Evolutionary conservation across 768 basidiomycete species (phyloP), one percentile per base, ranked within the genome.

Genomic region (Hygrophorus russula): DNA sequence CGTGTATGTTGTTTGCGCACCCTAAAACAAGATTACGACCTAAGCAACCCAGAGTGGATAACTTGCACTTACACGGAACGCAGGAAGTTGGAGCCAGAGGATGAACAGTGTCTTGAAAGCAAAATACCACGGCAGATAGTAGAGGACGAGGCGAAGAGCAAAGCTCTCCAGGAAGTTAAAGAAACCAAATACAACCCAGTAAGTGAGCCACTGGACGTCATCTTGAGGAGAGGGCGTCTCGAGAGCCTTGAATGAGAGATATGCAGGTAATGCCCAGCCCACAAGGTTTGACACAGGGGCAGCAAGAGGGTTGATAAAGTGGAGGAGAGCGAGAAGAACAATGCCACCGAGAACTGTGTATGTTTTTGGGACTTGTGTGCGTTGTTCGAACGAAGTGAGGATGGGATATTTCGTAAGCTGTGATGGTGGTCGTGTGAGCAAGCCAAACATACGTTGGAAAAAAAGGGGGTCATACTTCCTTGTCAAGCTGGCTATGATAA

Each of bases 121-220:
- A 59, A 82, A 96, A 62, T 94, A 97, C 85, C 90, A 91, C 35
- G 92, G 88, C 53, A 92, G 57, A 58, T 92, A 98, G 70, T 93
- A 90, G 51, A 97, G 80, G 47, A 96, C 75, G 48, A 85, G 47
- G 41, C 84, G 77, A 50, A 88, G 70, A 41, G 86, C 88, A 53
- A 94, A 73, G 56, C 77, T 82, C 68, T 97, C 94, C 47, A 87
- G 55, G 65, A 96, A 88, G 70, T 84, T 94, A 76, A 96, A 82
- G 63, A 81, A 84, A 43, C 90, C 91, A 53, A 96, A 93, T 42
- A 94, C 75, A 57, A 88, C 74, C 94, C 94, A 98, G 72, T 98
- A 98, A 2, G 93, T 94, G 57, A 97, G 73, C 92, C 92, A 97
- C 66, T 96, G 92, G 55, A 84, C 71, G 64, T 94, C 87, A 52